A percentile compares a stretch with the other conserved stretches of the same genome.
These are phyloP conservation scores for Lachancea meyersii DNA, from an alignment of 805 yeast species.

Conservation along the genomic window DNA sequence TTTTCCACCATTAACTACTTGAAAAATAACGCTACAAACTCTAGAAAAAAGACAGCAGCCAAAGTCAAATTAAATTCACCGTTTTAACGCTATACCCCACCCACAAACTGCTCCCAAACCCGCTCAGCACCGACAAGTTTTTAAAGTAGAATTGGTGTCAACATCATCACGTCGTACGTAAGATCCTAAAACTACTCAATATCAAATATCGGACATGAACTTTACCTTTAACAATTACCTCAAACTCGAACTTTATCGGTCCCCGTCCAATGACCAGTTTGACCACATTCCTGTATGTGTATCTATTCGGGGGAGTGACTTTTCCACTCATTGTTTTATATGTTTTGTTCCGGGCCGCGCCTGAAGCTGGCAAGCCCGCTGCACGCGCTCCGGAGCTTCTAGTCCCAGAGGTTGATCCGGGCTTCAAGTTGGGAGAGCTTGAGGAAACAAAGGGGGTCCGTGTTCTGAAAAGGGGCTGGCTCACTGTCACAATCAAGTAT, in stretches of 20 bases:
- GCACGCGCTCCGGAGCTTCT: conserved; percentile 8
- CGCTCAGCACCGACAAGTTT: no score
- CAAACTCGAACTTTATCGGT: neutral
- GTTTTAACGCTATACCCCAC: no score
- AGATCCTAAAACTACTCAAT: no score
- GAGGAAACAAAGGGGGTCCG: conserved; percentile 61
- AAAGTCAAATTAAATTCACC: no score
- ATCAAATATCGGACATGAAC: no score
- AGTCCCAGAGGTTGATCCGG: conserved; percentile 28
- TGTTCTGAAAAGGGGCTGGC: conserved; percentile 67
- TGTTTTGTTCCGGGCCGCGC: conserved; percentile 35
- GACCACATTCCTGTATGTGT: conserved; percentile 38
- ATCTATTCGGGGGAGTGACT: conserved; percentile 76
- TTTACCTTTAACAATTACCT: no score
- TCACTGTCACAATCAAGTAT: conserved; percentile 76
- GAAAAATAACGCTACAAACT: no score
- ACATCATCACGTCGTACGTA: no score
- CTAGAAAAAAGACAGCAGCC: no score
- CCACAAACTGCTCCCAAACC: no score
- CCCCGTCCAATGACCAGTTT: conserved; percentile 22
- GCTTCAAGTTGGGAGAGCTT: conserved; percentile 55
- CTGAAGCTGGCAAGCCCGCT: conserved; percentile 17
- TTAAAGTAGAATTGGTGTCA: no score
- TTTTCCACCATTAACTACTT: no score
- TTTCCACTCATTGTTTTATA: conserved; percentile 42